These are phyloP conservation scores for Colletotrichum sp. DNA, from an alignment of 2,329 filamentous ascomycete genomes.

Conservation along the genomic window DNA sequence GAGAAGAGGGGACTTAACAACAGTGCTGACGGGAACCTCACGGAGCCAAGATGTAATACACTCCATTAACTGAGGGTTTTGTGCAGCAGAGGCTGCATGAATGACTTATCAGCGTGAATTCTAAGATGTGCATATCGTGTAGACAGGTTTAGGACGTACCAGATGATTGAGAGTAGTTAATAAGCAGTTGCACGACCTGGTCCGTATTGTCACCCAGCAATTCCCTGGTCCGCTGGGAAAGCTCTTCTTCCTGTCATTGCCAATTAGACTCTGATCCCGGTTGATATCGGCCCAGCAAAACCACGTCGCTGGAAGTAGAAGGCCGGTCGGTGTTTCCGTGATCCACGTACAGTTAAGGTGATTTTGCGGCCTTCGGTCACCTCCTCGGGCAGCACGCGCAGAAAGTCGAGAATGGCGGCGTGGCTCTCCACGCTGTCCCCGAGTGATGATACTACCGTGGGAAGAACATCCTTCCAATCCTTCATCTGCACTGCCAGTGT, in stretches of 20 bases:
- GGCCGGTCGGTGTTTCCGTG: slow-evolving; percentile 52
- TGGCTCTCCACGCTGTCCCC: slow-evolving; percentile 78
- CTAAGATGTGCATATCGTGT: background rate
- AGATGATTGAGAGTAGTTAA: slow-evolving; percentile 91
- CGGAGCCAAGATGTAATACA: slow-evolving; percentile 97
- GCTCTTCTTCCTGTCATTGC: slow-evolving; percentile 87
- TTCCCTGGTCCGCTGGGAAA: slow-evolving; percentile 83
- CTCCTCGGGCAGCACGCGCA: slow-evolving; percentile 96
- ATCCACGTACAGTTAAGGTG: slow-evolving; percentile 95
- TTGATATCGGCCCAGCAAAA: slow-evolving; percentile 39
- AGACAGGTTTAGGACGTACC: slow-evolving; percentile 56
- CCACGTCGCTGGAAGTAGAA: slow-evolving; percentile 34
- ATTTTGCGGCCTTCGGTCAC: slow-evolving; percentile 99
- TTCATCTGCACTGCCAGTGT: slow-evolving; percentile 96
- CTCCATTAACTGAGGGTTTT: slow-evolving; percentile 89
- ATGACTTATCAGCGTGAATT: background rate
- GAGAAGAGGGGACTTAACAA: slow-evolving; percentile 86
- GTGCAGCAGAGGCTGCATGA: slow-evolving; percentile 69
- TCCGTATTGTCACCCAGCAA: slow-evolving; percentile 88
- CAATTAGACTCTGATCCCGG: slow-evolving; percentile 48
- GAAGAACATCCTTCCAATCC: slow-evolving; percentile 91
- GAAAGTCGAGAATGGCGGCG: slow-evolving; percentile 90
- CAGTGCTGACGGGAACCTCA: slow-evolving; percentile 83
- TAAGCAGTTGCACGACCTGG: slow-evolving; percentile 84
- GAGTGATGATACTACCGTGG: slow-evolving; percentile 78